A percentile compares a stretch with the other conserved stretches of the same genome.
phyloP scores from a whole-genome alignment of 805 yeast genomes.

The Candida peoriensis region DNA sequence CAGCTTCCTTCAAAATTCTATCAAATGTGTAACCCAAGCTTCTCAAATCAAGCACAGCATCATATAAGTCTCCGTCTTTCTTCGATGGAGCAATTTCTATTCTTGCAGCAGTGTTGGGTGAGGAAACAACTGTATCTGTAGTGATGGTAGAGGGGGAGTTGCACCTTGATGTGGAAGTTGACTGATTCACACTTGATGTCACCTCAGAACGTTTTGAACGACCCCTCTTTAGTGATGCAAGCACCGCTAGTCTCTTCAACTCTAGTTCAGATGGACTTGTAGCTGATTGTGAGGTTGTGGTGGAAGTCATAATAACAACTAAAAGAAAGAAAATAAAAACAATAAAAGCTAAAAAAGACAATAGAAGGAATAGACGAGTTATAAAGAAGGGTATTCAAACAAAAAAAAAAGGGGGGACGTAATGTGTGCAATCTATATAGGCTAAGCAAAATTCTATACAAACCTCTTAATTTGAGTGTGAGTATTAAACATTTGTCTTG shows the following conservation, averaged over 20 bases:
- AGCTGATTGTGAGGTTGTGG: not conserved
- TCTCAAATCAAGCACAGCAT: constrained; percentile 21
- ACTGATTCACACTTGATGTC: not conserved
- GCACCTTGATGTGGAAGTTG: not conserved
- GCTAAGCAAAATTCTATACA: too few relatives aligned
- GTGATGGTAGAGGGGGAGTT: not conserved
- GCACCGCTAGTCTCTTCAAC: constrained; percentile 21
- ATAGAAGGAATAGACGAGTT: not conserved
- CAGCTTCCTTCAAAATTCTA: constrained; percentile 12
- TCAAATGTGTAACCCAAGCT: constrained; percentile 21
- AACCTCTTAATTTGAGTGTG: too few relatives aligned
- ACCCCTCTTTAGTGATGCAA: constrained; percentile 18
- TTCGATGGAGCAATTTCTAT: too few relatives aligned
- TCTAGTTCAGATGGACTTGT: constrained; percentile 12
- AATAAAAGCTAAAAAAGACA: not conserved
- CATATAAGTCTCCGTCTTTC: constrained; percentile 8
- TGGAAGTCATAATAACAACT: not conserved
- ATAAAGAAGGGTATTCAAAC: not conserved
- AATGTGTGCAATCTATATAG: too few relatives aligned
- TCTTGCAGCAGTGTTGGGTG: too few relatives aligned
- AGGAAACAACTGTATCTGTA: too few relatives aligned
- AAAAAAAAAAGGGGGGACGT: not conserved
- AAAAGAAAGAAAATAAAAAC: not conserved
- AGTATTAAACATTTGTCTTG: too few relatives aligned
- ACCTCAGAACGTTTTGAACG: constrained; percentile 4